Conservation (phyloP, 805 yeast species). For the Candida adriatica region DNA sequence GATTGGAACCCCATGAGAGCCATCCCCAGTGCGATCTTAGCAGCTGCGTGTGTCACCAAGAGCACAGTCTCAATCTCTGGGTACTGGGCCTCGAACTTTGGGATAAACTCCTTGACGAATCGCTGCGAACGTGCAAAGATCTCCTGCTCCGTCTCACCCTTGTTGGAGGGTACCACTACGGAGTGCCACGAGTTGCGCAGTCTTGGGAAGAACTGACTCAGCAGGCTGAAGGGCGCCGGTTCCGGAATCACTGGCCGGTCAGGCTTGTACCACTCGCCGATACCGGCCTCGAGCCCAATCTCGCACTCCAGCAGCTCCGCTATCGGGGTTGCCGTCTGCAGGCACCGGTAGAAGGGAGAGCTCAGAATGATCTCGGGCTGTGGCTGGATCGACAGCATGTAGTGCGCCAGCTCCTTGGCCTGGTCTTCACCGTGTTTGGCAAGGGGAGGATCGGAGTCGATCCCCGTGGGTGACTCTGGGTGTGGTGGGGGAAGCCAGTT, state of each 20-base stretch:
- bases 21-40: constrained; percentile 84
- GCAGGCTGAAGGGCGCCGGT: constrained; percentile 48
- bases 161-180: constrained; percentile 49
- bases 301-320: constrained; percentile 52
- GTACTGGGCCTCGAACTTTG: constrained; percentile 44
- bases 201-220: constrained; percentile 50
- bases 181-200: constrained; percentile 42
- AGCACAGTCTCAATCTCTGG: constrained; percentile 61
- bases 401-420: constrained; percentile 70
- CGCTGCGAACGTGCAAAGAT: constrained; percentile 52
- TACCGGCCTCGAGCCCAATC: constrained; percentile 68
- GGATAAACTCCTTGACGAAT: constrained; percentile 53
- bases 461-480: constrained; percentile 79
- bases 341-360: constrained; percentile 87
- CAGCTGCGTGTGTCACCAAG: constrained; percentile 89
- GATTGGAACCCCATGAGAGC: constrained; percentile 48
- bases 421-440: constrained; percentile 87
- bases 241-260: constrained; percentile 60
- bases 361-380: constrained; percentile 66
- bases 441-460: constrained; percentile 82
- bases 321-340: constrained; percentile 72
- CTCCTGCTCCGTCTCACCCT: constrained; percentile 74
- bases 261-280: constrained; percentile 90
- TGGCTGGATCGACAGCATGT: constrained; percentile 42
- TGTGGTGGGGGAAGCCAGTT: constrained; percentile 76